Percentiles rank a stretch among this genome's conserved stretches.
Evolutionary conservation across 2,329 filamentous ascomycete species (phyloP).

Genomic region (Penicillium sp.): DNA sequence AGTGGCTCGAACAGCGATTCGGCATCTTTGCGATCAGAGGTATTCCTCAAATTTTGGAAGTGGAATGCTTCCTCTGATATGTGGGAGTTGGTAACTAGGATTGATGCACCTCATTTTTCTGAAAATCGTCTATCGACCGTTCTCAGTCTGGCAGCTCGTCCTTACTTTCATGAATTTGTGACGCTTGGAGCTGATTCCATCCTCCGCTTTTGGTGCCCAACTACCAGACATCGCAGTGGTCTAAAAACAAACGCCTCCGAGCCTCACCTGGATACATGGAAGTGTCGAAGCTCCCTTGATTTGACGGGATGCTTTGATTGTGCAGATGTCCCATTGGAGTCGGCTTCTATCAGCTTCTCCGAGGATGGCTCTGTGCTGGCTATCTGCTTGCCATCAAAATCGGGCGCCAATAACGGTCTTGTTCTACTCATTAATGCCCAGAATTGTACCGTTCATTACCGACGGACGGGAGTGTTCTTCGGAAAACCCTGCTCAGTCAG

Average conservation of each 20-base stretch:
- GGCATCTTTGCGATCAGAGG: constrained; percentile 52
- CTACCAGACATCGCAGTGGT: constrained; percentile 66
- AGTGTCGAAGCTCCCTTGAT: constrained; percentile 58
- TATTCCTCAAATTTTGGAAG: constrained; percentile 89
- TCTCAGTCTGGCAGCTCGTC: constrained; percentile 71
- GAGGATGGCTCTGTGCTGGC: constrained; percentile 83
- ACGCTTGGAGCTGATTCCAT: constrained; percentile 79
- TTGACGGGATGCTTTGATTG: constrained; percentile 41
- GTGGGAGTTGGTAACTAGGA: constrained; percentile 76
- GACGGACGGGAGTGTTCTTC: constrained; percentile 65
- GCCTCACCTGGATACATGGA: constrained; percentile 69
- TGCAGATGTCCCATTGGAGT: constrained; percentile 37
- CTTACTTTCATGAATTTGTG: constrained; percentile 69
- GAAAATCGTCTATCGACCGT: constrained; percentile 57
- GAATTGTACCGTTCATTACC: constrained; percentile 64
- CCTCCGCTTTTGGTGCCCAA: constrained; percentile 79
- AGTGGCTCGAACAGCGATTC: constrained; percentile 43
- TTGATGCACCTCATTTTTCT: constrained; percentile 75
- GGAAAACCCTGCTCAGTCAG: constrained; percentile 65
- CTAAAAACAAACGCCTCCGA: constrained; percentile 49
- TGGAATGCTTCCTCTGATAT: constrained; percentile 55
- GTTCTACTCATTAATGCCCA: constrained; percentile 75
- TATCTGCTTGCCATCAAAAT: constrained; percentile 45
- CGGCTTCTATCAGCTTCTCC: constrained; percentile 73
- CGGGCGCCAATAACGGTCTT: constrained; percentile 55